phyloP scores from a whole-genome alignment of 257 asterid genomes.

The Jasminum sambac region DNA sequence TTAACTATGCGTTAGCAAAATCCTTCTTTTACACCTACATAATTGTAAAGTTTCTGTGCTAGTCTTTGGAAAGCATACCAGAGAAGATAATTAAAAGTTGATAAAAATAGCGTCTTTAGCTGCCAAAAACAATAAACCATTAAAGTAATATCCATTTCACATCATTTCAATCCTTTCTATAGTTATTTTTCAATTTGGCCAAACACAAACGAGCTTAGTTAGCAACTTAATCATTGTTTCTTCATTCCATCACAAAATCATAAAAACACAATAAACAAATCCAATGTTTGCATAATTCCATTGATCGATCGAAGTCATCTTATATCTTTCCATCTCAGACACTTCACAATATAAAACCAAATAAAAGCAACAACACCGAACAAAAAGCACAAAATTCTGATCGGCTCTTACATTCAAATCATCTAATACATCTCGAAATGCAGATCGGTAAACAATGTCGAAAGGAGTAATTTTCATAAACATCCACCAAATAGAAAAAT shows the following conservation, averaged over 20 bases:
- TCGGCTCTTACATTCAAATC: conserved; percentile 57
- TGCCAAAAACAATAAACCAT: conserved; percentile 11
- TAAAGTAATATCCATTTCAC: neutral
- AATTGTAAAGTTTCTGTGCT: neutral
- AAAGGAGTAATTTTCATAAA: neutral
- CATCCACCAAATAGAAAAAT: conserved; percentile 3
- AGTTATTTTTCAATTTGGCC: neutral
- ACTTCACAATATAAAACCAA: conserved; percentile 15
- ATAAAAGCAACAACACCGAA: neutral
- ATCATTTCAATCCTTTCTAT: neutral
- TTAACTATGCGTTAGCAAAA: neutral
- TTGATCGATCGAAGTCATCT: neutral
- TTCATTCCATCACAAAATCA: neutral
- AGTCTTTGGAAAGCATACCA: conserved; percentile 1
- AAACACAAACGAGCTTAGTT: conserved; percentile 10
- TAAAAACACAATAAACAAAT: neutral
- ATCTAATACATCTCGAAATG: conserved; percentile 38
- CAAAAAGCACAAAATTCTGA: conserved; percentile 2
- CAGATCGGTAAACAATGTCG: conserved; percentile 50
- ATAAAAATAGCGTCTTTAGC: conserved; percentile 1
- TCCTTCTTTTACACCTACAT: neutral
- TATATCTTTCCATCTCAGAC: conserved; percentile 15
- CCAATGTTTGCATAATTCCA: neutral
- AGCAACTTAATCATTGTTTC: conserved; percentile 6
- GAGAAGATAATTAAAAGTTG: neutral